phyloP scores from a whole-genome alignment of 192 early-diverging fungal genomes.

The Kickxella alabastrina region DNA sequence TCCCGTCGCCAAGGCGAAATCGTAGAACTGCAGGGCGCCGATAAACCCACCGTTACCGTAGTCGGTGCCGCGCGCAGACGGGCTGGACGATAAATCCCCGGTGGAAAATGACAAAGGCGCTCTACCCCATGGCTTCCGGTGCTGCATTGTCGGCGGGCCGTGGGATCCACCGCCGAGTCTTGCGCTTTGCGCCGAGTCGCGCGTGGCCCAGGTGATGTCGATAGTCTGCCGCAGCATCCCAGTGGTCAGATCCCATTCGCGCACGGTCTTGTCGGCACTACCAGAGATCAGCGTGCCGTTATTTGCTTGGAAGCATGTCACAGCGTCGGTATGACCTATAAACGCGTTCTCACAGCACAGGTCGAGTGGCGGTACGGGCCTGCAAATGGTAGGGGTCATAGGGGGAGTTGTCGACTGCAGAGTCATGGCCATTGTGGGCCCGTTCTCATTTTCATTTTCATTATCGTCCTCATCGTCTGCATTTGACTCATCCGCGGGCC shows the following conservation, averaged over 20 bases:
- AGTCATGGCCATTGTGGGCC: slow-evolving; percentile 47
- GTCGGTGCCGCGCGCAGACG: slow-evolving; percentile 22
- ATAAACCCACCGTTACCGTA: slow-evolving; percentile 55
- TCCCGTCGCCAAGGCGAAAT: slow-evolving; percentile 69
- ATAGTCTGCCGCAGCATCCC: slow-evolving; percentile 61
- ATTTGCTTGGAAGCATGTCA: slow-evolving; percentile 46
- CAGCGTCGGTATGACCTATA: slow-evolving; percentile 28
- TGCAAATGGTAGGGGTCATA: slow-evolving; percentile 45
- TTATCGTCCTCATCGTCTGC: neutral
- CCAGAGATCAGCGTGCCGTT: slow-evolving; percentile 55
- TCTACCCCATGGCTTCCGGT: slow-evolving; percentile 1
- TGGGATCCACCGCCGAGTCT: neutral
- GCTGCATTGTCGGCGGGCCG: neutral
- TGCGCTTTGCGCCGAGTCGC: neutral
- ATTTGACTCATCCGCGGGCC: neutral
- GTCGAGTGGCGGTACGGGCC: slow-evolving; percentile 14
- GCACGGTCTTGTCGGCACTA: slow-evolving; percentile 70
- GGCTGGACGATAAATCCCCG: neutral
- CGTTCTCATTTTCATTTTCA: slow-evolving; percentile 5
- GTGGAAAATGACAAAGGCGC: slow-evolving; percentile 6
- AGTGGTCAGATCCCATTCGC: slow-evolving; percentile 72
- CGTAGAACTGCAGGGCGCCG: slow-evolving; percentile 70
- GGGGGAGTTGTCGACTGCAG: slow-evolving; percentile 54
- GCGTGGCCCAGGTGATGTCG: slow-evolving; percentile 67
- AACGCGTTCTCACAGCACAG: slow-evolving; percentile 42